These are phyloP conservation scores for Atkinsonella hypoxylon DNA, from an alignment of 2,329 filamentous ascomycete species.

Conservation along the genomic window DNA sequence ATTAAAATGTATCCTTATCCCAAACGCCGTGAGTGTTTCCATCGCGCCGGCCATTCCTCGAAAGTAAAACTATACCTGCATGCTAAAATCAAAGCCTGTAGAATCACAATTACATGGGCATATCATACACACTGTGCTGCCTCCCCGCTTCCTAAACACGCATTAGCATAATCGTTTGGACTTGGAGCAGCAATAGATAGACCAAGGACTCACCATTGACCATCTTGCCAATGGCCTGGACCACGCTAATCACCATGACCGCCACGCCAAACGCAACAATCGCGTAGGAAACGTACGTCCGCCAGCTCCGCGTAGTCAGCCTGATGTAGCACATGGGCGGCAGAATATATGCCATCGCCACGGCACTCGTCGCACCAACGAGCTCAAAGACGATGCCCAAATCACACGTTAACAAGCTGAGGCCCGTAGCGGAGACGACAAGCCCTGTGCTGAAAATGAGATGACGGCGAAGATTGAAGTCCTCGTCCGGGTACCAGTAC, in stretches of 20 bases:
- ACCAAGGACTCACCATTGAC: constrained; percentile 18
- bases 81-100: neutral
- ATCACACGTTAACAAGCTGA: constrained; percentile 83
- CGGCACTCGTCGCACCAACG: constrained; percentile 89
- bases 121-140: constrained; percentile 7
- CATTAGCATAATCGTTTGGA: neutral
- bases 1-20: neutral
- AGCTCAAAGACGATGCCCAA: constrained; percentile 90
- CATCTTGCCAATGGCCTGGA: constrained; percentile 63
- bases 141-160: constrained; percentile 7
- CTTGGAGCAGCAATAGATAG: neutral
- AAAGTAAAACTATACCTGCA: neutral
- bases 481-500: constrained; percentile 58
- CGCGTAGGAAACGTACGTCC: constrained; percentile 58
- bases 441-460: constrained; percentile 75
- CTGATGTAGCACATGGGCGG: constrained; percentile 94
- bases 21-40: neutral
- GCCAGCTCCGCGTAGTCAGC: constrained; percentile 65
- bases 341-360: constrained; percentile 87
- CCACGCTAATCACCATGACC: constrained; percentile 71
- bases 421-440: constrained; percentile 63
- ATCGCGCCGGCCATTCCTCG: no score
- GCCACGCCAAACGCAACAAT: constrained; percentile 66
- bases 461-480: constrained; percentile 75
- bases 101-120: neutral